Evolutionary conservation across 78 protist species (phyloP), one percentile per base, ranked within the genome.

Genomic region (Polysphondylium violaceum): DNA sequence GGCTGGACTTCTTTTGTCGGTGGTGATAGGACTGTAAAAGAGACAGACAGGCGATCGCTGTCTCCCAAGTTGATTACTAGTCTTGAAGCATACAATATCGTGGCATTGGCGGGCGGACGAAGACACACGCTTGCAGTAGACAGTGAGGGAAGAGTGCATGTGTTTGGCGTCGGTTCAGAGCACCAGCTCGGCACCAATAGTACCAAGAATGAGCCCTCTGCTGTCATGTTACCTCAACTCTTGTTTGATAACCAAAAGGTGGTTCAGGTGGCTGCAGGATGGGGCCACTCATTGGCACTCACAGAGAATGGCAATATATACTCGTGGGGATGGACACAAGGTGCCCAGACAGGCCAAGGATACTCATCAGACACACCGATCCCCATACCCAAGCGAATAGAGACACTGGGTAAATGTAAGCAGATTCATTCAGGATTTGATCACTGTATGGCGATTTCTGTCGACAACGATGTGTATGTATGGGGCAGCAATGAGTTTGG

Each of bases 1-100:
- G 89, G 89, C 19, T 81, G 89, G 89, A 81, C 60, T 9, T 81
- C 89, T 25, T 81, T 81, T 56, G 77, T 55, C 14, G 89, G 77
- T 36, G 43, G 23, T 0, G 65, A 67, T 12, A 67, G 33, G 25
- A 51, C 8, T 14, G 38, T 19, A 2, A 81, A 67, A 55, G 85
- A 75, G 23, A 75, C 67, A 6, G 40, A 65, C 29, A 23, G 3
- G 1, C 50, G 55, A 29, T 33, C 50, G 8, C 1, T 19, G 5
- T 9, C 23, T 23, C 77, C 77, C 23, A 68, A 68, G 16, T 7
- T 36, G 7, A 7, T 78, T 17, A 47, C 25, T 2, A 25, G 53
- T 2, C 3, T 12, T 40, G 1, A 29, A 16, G 11, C 14, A 7
- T 47, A 38, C 21, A 61, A 61, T 25, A 50, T 60, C 2, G 12